Base-by-base conservation (phyloP, 1,284 basidiomycete species). In the Violaceomyces palustris region DNA sequence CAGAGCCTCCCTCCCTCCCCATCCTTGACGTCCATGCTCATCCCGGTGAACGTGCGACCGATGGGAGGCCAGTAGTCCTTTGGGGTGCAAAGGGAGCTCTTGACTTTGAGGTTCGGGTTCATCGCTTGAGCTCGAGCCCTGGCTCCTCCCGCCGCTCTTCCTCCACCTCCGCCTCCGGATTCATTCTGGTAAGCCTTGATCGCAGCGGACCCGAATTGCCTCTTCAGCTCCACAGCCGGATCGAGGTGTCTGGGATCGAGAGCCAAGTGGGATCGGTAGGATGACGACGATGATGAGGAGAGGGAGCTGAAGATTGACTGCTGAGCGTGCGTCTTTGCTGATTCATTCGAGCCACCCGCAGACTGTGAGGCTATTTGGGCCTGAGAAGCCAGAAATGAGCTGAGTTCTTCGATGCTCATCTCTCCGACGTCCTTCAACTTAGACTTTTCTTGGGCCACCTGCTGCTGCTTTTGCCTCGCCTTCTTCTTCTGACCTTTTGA, bases 151-250 rank as follows among this genome's bases (percentile, higher is more conserved):
- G 41, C 44, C 2, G 42, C 56, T 22, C 36, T 42, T 25, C 33
- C 47, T 21, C 30, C 32, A 19, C 39, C 36, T 1, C 47, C 36
- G 7, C 43, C 36, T 14, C 50, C 56, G 18, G 50, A 52, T 35
- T 68, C 62, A 14, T 50, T 55, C 33, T 67, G 58, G 32, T 59
- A 71, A 3, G 71, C 69, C 42, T 68, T 69, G 50, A 73, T 67
- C 12, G 69, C 71, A 6, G 71, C 67, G 0, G 67, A 61, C 14
- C 71, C 71, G 36, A 73, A 73, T 35, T 68, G 66, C 12, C 67
- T 55, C 8, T 57, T 56, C 6, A 73, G 61, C 45, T 73, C 70
- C 24, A 70, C 39, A 17, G 46, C 31, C 0, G 70, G 70, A 34
- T 73, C 70, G 23, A 73, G 53, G 18, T 48, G 33, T 23, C 45